phyloP scores from a whole-genome alignment of 225 moss, liverwort and hornwort genomes.

The Takakia lepidozioides region DNA sequence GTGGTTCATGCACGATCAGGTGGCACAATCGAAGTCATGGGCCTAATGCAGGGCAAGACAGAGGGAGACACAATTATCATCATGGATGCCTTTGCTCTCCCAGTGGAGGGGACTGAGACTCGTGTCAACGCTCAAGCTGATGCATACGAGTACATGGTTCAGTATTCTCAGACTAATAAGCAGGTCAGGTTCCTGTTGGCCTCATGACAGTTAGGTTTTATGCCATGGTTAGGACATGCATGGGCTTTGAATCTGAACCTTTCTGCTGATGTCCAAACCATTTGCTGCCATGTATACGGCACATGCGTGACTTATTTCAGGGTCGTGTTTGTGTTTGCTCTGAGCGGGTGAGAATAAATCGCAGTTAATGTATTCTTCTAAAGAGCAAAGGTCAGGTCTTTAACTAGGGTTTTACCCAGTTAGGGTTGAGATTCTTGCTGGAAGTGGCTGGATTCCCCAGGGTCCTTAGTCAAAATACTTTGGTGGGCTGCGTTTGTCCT shows the following conservation, averaged over 20 bases:
- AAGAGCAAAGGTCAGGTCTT: too few relatives aligned
- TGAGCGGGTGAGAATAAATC: too few relatives aligned
- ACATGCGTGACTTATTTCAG: too few relatives aligned
- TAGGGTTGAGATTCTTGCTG: too few relatives aligned
- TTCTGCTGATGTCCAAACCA: too few relatives aligned
- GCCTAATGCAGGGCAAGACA: conserved; percentile 93
- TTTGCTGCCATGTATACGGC: too few relatives aligned
- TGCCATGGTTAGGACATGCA: neutral
- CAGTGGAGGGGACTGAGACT: conserved; percentile 90
- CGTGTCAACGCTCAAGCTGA: conserved; percentile 96
- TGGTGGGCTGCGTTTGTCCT: too few relatives aligned
- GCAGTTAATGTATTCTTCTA: too few relatives aligned
- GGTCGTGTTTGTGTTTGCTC: neutral
- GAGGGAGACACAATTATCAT: conserved; percentile 91
- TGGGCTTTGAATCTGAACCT: too few relatives aligned
- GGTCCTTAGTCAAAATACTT: too few relatives aligned
- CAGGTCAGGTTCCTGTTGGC: conserved; percentile 36
- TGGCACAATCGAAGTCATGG: conserved; percentile 97
- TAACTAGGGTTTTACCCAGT: too few relatives aligned
- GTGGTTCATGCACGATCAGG: conserved; percentile 96
- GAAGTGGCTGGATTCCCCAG: too few relatives aligned
- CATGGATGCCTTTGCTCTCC: conserved; percentile 94
- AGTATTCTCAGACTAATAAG: conserved; percentile 85
- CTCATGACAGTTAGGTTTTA: neutral
- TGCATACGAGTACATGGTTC: conserved; percentile 98